Evolutionary conservation across 1,139 yeast genomes (phyloP).

Genomic region (Suhomyces yuchorum): DNA sequence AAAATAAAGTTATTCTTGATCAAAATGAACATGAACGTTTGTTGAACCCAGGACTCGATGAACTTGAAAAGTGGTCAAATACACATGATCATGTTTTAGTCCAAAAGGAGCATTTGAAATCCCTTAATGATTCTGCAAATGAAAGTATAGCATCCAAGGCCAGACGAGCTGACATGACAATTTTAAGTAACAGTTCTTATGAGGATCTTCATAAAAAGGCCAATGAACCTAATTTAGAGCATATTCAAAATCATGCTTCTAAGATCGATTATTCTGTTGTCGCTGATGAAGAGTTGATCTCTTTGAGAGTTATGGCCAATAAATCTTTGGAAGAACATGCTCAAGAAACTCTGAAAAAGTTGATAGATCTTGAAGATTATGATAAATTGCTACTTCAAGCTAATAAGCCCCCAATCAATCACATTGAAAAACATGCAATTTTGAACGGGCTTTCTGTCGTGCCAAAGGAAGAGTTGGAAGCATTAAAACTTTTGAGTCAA

Average conservation of each 20-base stretch:
- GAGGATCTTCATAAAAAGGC: conserved; percentile 8
- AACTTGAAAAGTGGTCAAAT: conserved; percentile 20
- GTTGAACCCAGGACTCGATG: conserved; percentile 13
- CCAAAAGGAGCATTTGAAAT: conserved; percentile 17
- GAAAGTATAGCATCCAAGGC: conserved; percentile 22
- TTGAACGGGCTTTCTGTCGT: conserved; percentile 32
- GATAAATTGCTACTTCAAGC: conserved; percentile 38
- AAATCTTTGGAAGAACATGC: conserved; percentile 28
- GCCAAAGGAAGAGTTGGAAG: conserved; percentile 28
- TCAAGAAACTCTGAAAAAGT: conserved; percentile 26
- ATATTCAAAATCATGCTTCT: conserved; percentile 6
- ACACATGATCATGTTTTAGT: conserved; percentile 22
- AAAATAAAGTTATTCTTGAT: conserved; percentile 22
- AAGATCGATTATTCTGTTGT: conserved; percentile 20
- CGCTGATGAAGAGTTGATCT: conserved; percentile 15
- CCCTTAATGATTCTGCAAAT: conserved; percentile 15
- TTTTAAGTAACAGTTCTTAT: conserved; percentile 14
- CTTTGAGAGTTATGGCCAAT: conserved; percentile 13
- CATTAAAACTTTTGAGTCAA: conserved; percentile 18
- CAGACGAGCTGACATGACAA: conserved; percentile 13
- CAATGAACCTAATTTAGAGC: conserved; percentile 13
- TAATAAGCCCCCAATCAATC: conserved; percentile 41
- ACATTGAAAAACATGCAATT: conserved; percentile 30
- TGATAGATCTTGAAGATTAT: conserved; percentile 30
- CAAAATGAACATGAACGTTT: conserved; percentile 21